A percentile compares a stretch with the other conserved stretches of the same genome.
Evolutionary conservation across 1,284 basidiomycete genomes (phyloP).

Genomic region (Puccinia novopanici): DNA sequence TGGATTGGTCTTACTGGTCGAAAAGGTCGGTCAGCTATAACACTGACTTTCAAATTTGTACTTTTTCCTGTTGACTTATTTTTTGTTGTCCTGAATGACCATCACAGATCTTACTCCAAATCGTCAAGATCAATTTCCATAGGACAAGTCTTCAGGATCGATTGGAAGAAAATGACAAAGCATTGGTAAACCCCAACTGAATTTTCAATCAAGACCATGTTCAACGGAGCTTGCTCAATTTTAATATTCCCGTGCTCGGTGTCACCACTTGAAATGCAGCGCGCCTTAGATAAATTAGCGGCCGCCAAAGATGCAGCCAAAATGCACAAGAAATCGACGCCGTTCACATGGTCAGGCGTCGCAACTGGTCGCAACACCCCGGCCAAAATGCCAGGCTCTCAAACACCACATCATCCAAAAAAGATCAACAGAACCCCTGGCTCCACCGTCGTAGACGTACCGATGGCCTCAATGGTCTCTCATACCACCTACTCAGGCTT

Average conservation of each 20-base stretch:
- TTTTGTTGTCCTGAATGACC: neutral
- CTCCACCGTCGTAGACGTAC: conserved; percentile 16
- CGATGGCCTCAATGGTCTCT: conserved; percentile 12
- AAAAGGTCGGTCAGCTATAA: conserved; percentile 62
- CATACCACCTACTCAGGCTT: conserved; percentile 13
- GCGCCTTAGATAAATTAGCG: conserved; percentile 53
- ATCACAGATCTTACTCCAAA: conserved; percentile 45
- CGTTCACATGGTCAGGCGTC: neutral
- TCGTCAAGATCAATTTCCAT: conserved; percentile 48
- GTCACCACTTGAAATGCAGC: conserved; percentile 4
- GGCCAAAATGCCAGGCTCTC: conserved; percentile 23
- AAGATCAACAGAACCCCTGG: neutral
- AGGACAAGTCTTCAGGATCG: conserved; percentile 38
- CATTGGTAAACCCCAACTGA: conserved; percentile 26
- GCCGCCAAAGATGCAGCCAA: conserved; percentile 48
- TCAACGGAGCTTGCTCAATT: neutral
- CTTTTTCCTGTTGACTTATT: neutral
- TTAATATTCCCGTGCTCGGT: neutral
- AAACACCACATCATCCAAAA: neutral
- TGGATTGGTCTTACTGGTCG: conserved; percentile 67
- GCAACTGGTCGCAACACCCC: conserved; percentile 32
- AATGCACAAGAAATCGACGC: neutral
- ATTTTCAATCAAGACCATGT: neutral
- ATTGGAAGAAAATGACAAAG: conserved; percentile 43
- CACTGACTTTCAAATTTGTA: neutral